phyloP scores from a whole-genome alignment of 495 filamentous ascomycete genomes.

The Xylaria acuta region DNA sequence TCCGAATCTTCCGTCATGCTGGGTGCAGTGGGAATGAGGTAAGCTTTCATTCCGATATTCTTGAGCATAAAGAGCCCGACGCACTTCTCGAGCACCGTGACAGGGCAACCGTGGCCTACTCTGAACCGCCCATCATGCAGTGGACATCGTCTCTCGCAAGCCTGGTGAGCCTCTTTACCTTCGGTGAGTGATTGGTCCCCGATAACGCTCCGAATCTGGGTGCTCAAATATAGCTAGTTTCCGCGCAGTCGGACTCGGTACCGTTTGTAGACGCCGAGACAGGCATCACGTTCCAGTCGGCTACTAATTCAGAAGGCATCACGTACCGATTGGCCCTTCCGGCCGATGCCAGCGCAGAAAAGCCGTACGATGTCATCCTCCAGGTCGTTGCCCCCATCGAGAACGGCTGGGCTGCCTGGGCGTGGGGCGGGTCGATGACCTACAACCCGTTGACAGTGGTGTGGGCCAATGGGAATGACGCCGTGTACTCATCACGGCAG shows the following conservation, averaged over 20 bases:
- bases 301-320: constrained; percentile 45
- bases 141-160: constrained; percentile 24
- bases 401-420: constrained; percentile 53
- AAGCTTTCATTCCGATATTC: neutral
- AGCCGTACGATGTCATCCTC: constrained; percentile 49
- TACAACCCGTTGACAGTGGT: constrained; percentile 54
- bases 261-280: constrained; percentile 47
- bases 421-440: constrained; percentile 56
- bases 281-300: constrained; percentile 50
- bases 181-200: constrained; percentile 11
- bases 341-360: constrained; percentile 38
- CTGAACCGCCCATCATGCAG: constrained; percentile 17
- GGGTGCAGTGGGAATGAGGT: neutral
- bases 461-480: constrained; percentile 50
- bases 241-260: constrained; percentile 43
- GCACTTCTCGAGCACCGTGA: constrained; percentile 3
- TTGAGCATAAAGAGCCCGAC: neutral
- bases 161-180: constrained; percentile 14
- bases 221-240: constrained; percentile 22
- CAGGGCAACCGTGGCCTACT: neutral
- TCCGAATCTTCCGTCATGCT: neutral
- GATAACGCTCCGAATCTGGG: neutral
- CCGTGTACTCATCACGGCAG: constrained; percentile 48
- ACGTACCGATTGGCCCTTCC: constrained; percentile 51
- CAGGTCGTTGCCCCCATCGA: constrained; percentile 47